phyloP scores from a whole-genome alignment of 345 rosid genomes.

The Camelina hispida region DNA sequence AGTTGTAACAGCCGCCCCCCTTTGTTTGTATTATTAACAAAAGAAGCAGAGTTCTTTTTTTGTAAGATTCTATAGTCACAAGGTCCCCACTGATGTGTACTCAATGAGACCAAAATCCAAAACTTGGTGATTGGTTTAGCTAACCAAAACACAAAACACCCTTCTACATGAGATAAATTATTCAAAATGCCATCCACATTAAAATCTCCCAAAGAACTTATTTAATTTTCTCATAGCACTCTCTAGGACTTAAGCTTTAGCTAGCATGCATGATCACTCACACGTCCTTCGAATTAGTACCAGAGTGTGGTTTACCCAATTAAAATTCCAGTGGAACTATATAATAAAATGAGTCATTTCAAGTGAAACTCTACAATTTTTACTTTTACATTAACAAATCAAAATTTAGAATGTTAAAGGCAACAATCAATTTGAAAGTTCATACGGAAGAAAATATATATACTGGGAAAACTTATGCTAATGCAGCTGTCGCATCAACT shows the following conservation, averaged over 20 bases:
- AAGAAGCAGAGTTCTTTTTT: constrained; percentile 4
- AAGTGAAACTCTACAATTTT: background rate
- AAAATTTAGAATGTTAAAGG: background rate
- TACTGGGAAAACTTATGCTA: too few relatives aligned
- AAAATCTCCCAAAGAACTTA: constrained; percentile 19
- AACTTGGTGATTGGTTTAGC: constrained; percentile 16
- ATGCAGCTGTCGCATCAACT: background rate
- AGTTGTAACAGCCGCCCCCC: constrained; percentile 30
- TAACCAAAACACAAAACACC: constrained; percentile 7
- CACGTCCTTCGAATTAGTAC: background rate
- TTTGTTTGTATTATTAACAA: constrained; percentile 19
- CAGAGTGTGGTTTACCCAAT: background rate
- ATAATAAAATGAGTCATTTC: background rate
- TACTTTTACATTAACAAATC: background rate
- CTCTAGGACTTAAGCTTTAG: background rate
- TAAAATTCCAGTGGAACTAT: background rate
- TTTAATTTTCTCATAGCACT: background rate
- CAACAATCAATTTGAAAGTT: too few relatives aligned
- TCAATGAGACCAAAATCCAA: constrained; percentile 34
- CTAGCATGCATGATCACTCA: constrained; percentile 12
- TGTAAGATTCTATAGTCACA: background rate
- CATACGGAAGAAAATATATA: too few relatives aligned
- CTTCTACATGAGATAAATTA: constrained; percentile 1
- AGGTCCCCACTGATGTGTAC: constrained; percentile 39
- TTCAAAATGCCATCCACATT: constrained; percentile 31